Evolutionary conservation across 2,329 filamentous ascomycete species (phyloP).

Genomic region (Saccharata proteae): DNA sequence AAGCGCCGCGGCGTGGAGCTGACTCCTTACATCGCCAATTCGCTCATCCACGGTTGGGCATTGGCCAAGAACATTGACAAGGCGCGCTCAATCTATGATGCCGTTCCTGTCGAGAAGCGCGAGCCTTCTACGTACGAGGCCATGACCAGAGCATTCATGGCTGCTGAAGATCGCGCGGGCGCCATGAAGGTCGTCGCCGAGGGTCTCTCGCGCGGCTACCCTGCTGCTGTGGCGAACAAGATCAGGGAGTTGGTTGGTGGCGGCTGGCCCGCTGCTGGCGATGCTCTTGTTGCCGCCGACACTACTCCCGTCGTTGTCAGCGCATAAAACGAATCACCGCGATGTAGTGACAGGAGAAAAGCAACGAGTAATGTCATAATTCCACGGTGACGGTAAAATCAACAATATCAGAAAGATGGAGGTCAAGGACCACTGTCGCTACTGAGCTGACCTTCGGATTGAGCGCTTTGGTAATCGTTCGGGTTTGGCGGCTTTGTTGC

Average conservation of each 20-base stretch:
- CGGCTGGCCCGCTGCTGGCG: conserved; percentile 14
- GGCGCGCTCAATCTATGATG: conserved; percentile 66
- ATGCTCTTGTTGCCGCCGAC: background rate
- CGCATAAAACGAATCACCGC: too few relatives aligned
- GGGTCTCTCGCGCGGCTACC: conserved; percentile 84
- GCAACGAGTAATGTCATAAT: too few relatives aligned
- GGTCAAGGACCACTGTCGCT: too few relatives aligned
- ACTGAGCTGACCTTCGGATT: too few relatives aligned
- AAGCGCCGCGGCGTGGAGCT: conserved; percentile 59
- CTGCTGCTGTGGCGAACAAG: conserved; percentile 82
- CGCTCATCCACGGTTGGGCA: conserved; percentile 93
- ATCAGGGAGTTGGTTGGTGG: conserved; percentile 69
- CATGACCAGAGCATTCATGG: conserved; percentile 88
- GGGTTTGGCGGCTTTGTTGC: too few relatives aligned
- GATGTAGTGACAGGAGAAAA: too few relatives aligned
- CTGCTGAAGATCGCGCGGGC: conserved; percentile 64
- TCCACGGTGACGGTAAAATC: too few relatives aligned
- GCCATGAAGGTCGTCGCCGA: conserved; percentile 75
- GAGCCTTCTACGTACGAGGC: conserved; percentile 98
- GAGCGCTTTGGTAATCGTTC: too few relatives aligned
- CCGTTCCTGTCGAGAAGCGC: conserved; percentile 64
- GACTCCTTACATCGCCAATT: conserved; percentile 97
- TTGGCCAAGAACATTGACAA: conserved; percentile 68
- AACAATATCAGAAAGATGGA: too few relatives aligned
- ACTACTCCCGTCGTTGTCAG: too few relatives aligned